Percentiles rank a stretch among this genome's conserved stretches.
phyloP scores from a whole-genome alignment of 2,329 filamentous ascomycete species.

The Phoma sp. region DNA sequence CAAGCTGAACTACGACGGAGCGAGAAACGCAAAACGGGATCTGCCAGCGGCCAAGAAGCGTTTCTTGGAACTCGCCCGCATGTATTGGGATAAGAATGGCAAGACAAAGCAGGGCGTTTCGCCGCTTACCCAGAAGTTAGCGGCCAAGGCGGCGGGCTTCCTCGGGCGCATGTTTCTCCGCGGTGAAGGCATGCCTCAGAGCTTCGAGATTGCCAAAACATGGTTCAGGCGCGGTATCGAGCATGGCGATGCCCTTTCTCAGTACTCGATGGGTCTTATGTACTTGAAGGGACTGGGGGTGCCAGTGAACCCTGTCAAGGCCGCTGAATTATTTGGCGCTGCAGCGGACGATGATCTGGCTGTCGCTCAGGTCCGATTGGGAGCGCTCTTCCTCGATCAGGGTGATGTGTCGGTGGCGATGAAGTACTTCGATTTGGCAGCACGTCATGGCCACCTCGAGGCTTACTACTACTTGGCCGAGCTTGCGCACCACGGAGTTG shows the following conservation, averaged over 20 bases:
- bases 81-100: conserved; percentile 84
- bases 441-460: conserved; percentile 82
- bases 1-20: conserved; percentile 86
- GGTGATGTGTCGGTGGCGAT: conserved; percentile 81
- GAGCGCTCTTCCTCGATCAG: conserved; percentile 84
- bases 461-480: conserved; percentile 92
- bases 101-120: conserved; percentile 73
- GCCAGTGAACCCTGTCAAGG: conserved; percentile 70
- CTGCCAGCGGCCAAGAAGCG: conserved; percentile 77
- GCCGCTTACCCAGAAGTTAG: conserved; percentile 74
- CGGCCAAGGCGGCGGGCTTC: conserved; percentile 83
- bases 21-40: conserved; percentile 74
- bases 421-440: conserved; percentile 86
- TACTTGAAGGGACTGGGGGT: conserved; percentile 79
- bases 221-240: conserved; percentile 84
- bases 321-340: conserved; percentile 76
- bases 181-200: conserved; percentile 82
- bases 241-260: conserved; percentile 80
- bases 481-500: conserved; percentile 79
- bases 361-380: conserved; percentile 81
- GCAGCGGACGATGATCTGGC: conserved; percentile 83
- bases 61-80: conserved; percentile 77
- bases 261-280: conserved; percentile 84
- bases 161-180: conserved; percentile 89
- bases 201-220: conserved; percentile 73